Evolutionary conservation across 78 protist species (phyloP).

Genomic region (Diacronema lutheri): DNA sequence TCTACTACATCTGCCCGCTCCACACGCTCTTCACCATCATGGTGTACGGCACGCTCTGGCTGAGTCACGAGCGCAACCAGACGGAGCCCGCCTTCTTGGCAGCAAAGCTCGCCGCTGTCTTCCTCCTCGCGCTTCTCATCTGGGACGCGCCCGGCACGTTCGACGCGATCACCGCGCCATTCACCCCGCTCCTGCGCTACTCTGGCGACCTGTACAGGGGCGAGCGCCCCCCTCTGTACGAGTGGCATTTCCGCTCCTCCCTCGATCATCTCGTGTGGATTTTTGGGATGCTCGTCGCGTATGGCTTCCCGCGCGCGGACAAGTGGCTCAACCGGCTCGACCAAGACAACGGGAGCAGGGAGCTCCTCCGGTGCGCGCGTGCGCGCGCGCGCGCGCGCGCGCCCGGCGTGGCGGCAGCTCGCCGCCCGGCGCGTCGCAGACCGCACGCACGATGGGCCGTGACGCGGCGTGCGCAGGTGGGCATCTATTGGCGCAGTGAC

Average conservation of each 20-base stretch:
- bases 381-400: too few relatives aligned
- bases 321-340: neutral
- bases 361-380: neutral
- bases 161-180: neutral
- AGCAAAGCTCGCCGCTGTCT: neutral
- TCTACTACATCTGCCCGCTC: conserved; percentile 62
- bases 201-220: neutral
- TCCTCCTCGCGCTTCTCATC: neutral
- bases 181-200: neutral
- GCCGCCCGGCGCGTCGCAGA: too few relatives aligned
- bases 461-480: neutral
- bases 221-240: neutral
- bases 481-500: neutral
- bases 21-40: conserved; percentile 46
- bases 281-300: conserved; percentile 28
- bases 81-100: neutral
- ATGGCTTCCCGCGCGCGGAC: neutral
- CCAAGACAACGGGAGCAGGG: too few relatives aligned
- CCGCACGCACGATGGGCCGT: too few relatives aligned
- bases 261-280: conserved; percentile 52
- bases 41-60: conserved; percentile 1
- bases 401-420: too few relatives aligned
- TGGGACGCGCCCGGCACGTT: neutral
- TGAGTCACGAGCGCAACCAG: neutral
- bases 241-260: conserved; percentile 66